Base-by-base conservation (phyloP, 2,329 filamentous ascomycete species). In the Diaporthe sp. region DNA sequence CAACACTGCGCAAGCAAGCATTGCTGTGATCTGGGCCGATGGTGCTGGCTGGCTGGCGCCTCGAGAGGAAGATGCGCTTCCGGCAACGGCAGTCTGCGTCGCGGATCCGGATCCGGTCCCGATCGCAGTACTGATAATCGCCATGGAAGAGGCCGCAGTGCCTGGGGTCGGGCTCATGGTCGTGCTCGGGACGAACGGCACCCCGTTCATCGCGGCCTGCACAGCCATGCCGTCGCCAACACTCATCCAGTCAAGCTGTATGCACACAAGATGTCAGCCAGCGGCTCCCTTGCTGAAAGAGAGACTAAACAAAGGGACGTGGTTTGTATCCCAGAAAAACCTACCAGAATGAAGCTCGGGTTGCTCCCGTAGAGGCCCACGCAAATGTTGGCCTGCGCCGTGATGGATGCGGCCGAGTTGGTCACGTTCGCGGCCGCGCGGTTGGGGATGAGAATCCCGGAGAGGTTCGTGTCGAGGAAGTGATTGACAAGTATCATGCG, bases 401-500 rank as follows among this genome's bases (percentile, higher is more conserved):
- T 81, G 19, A 85, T 84, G 0, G 85, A 86, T 0, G 86, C 85
- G 1, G 86, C 84, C 7, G 89, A 87, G 9, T 88, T 89, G 58
- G 81, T 90, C 38, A 84, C 85, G 1, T 84, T 79, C 4, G 85
- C 81, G 1, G 80, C 57, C 12, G 76, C 28, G 0, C 78, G 71
- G 72, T 82, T 79, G 1, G 84, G 81, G 22, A 80, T 77, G 35
- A 76, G 60, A 17, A 81, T 80, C 4, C 79, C 79, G 33, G 79
- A 77, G 19, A 86, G 79, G 22, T 82, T 82, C 52, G 86, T 77
- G 81, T 92, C 89, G 40, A 93, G 84, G 82, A 92, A 92, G 82
- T 93, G 91, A 81, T 93, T 93, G 83, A 91, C 88, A 47, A 88
- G 81, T 61, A 84, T 84, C 86, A 88, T 86, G 42, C 84, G 82